phyloP scores from a whole-genome alignment of 305 asterid genomes.

The Fraxinus albicans region DNA sequence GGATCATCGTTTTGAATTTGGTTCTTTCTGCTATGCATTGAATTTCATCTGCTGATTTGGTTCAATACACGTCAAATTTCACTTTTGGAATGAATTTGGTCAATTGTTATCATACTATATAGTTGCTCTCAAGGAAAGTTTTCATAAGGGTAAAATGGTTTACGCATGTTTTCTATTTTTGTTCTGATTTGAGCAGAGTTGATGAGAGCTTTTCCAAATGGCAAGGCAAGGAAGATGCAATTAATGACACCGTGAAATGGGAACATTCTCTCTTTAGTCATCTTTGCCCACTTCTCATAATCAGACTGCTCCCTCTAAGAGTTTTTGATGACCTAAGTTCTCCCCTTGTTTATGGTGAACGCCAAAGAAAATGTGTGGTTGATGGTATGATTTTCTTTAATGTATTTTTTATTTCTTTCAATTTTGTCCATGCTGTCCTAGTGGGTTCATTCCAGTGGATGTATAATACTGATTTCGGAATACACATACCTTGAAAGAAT shows the following conservation, averaged over 20 bases:
- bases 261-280: constrained; percentile 58
- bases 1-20: constrained; percentile 1
- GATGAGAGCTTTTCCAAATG: constrained; percentile 30
- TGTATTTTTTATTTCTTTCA: not conserved
- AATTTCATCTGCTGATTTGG: not conserved
- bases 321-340: constrained; percentile 74
- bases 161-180: not conserved
- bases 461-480: not conserved
- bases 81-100: not conserved
- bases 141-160: not conserved
- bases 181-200: constrained; percentile 39
- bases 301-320: constrained; percentile 82
- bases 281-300: constrained; percentile 83
- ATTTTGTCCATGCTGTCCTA: constrained; percentile 6
- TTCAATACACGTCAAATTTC: not conserved
- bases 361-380: constrained; percentile 28
- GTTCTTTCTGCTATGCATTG: constrained; percentile 1
- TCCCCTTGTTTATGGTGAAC: constrained; percentile 63
- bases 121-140: not conserved
- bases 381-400: constrained; percentile 45
- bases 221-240: constrained; percentile 33
- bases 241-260: constrained; percentile 35
- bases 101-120: not conserved
- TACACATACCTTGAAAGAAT: not conserved
- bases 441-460: constrained; percentile 5